These are phyloP conservation scores for Vanrija sp. DNA, from an alignment of 1,284 basidiomycete genomes.

Conservation along the genomic window DNA sequence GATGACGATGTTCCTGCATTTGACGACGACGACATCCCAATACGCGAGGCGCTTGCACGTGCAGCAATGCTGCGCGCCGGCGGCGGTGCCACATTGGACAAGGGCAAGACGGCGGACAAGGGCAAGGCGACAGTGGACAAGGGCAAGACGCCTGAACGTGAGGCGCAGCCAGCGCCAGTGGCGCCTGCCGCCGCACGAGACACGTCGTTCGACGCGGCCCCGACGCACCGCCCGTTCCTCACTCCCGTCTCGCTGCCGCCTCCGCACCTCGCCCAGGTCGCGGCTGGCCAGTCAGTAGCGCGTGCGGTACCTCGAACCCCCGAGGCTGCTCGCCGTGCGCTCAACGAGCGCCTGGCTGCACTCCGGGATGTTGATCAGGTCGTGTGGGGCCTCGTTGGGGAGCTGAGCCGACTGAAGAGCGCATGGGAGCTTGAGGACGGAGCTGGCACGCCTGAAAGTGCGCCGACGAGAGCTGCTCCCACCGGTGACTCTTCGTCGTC, in stretches of 20 bases:
- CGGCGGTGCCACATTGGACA: too few relatives aligned
- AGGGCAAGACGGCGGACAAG: background rate
- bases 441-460: background rate
- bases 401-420: constrained; percentile 69
- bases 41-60: constrained; percentile 8
- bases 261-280: background rate
- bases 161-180: background rate
- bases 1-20: constrained; percentile 56
- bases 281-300: background rate
- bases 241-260: constrained; percentile 1
- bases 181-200: background rate
- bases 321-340: constrained; percentile 57
- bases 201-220: constrained; percentile 3
- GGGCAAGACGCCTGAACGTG: constrained; percentile 7
- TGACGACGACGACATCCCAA: constrained; percentile 10
- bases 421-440: constrained; percentile 45
- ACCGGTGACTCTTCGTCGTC: too few relatives aligned
- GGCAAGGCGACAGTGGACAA: constrained; percentile 10
- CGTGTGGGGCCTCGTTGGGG: constrained; percentile 67
- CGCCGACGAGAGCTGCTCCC: too few relatives aligned
- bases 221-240: constrained; percentile 14
- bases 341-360: constrained; percentile 73
- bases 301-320: background rate
- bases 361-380: constrained; percentile 68
- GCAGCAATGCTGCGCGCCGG: constrained; percentile 11